phyloP scores from a whole-genome alignment of 768 basidiomycete genomes.

The Termitomyces sp. region DNA sequence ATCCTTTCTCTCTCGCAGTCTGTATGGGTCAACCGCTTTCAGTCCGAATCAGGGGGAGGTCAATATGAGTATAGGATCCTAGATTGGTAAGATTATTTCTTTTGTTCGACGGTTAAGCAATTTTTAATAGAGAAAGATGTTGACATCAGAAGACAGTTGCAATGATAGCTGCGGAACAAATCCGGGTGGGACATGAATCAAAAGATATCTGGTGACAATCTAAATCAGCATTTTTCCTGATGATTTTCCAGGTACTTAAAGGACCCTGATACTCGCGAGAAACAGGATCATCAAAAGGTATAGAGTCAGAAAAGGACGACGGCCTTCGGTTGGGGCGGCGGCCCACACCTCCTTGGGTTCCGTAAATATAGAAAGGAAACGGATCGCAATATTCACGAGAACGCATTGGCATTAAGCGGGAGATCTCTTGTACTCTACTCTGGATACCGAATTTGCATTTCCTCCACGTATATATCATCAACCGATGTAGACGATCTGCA shows the following conservation, averaged over 20 bases:
- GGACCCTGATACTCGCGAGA: neutral
- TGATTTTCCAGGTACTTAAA: neutral
- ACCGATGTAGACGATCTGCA: neutral
- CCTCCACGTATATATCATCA: neutral
- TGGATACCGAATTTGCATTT: neutral
- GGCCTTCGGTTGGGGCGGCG: too few relatives aligned
- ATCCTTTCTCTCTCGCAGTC: too few relatives aligned
- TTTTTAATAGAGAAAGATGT: neutral
- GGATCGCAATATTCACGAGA: neutral
- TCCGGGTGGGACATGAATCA: neutral
- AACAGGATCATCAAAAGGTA: neutral
- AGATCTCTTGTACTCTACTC: neutral
- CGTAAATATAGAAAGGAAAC: neutral
- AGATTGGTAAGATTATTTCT: too few relatives aligned
- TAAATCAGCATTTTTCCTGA: neutral
- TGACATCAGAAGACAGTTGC: too few relatives aligned
- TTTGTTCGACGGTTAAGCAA: neutral
- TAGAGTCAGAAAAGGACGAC: too few relatives aligned
- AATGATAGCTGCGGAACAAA: too few relatives aligned
- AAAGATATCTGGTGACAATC: neutral
- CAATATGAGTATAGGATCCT: neutral
- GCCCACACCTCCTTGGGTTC: neutral
- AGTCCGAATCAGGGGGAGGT: too few relatives aligned
- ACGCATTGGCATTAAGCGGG: neutral
- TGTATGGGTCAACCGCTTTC: too few relatives aligned